These are phyloP conservation scores for Clavulina sp. DNA, from an alignment of 768 basidiomycete genomes.

Conservation along the genomic window DNA sequence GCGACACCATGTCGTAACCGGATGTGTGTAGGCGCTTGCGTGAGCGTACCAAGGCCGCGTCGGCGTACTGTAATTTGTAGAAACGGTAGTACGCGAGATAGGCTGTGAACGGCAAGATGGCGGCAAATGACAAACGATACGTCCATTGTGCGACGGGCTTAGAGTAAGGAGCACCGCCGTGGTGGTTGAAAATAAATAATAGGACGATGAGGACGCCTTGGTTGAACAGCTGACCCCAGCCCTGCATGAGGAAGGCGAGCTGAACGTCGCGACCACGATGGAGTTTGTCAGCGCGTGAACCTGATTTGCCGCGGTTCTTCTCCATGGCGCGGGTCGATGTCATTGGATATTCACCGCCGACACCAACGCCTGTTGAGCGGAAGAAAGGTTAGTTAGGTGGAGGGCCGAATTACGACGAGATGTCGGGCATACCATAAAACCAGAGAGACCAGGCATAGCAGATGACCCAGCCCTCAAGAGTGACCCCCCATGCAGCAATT, in stretches of 20 bases:
- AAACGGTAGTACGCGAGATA: neutral
- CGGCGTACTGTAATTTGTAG: neutral
- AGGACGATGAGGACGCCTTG: neutral
- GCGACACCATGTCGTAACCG: neutral
- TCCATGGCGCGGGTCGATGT: neutral
- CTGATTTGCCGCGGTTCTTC: neutral
- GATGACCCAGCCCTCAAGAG: neutral
- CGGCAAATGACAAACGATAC: neutral
- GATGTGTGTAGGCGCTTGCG: neutral
- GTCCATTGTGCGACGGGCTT: neutral
- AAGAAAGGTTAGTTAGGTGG: neutral
- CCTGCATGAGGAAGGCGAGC: neutral
- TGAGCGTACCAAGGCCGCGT: neutral
- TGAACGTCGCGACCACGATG: neutral
- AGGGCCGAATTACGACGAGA: neutral
- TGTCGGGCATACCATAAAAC: neutral
- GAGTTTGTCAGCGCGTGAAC: neutral
- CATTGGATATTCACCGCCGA: neutral
- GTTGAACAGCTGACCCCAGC: neutral
- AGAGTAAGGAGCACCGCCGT: neutral
- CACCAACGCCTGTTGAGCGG: neutral
- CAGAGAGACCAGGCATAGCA: neutral
- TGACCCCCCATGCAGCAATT: neutral
- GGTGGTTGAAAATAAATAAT: neutral
- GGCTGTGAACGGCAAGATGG: neutral